Evolutionary conservation across 768 basidiomycete species (phyloP), one percentile per base, ranked within the genome.

Genomic region (Suillus fuscotomentosus): DNA sequence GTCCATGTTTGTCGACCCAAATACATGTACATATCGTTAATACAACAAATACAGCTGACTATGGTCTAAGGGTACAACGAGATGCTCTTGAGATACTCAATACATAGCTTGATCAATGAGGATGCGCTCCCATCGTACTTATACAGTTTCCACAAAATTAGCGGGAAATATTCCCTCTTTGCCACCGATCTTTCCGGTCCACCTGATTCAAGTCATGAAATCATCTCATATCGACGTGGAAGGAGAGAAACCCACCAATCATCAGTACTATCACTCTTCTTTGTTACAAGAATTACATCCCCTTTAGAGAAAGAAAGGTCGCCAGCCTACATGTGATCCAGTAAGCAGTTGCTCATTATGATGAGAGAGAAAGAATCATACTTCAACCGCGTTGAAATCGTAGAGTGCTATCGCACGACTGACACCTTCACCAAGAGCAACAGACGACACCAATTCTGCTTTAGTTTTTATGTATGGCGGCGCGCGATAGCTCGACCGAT

Each of bases 301-400:
- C 92, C 92, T 71, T 88, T 92, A 15, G 77, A 80, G 70, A 94
- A 92, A 0, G 89, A 88, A 54, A 94, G 70, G 72, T 94, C 92
- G 2, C 90, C 92, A 11, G 78, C 72, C 90, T 92, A 34, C n/a
- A 60, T n/a, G 24, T 36, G 5, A 34, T 63, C 64, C 61, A 69
- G 38, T 59, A 47, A 69, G 22, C 24, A 59, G 10, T 42, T 3
- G 39, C 39, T 47, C 47, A 38, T 27, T 15, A 31, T 60, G 8
- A 24, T 34, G n/a, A 9, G 62, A 47, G 50, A 10, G 60, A 54
- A 39, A 39, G 54, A 34, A 64, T 70, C 78, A 47, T 68, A 89
- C 89, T 82, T 93, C 87, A 17, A 89, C 84, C 27, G 91, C 92
- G 42, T 83, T 73, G 74, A 91, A 93, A 74, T 90, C 82, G 70